Evolutionary conservation across 2,329 filamentous ascomycete species (phyloP).

Genomic region (Verruconis gallopava): DNA sequence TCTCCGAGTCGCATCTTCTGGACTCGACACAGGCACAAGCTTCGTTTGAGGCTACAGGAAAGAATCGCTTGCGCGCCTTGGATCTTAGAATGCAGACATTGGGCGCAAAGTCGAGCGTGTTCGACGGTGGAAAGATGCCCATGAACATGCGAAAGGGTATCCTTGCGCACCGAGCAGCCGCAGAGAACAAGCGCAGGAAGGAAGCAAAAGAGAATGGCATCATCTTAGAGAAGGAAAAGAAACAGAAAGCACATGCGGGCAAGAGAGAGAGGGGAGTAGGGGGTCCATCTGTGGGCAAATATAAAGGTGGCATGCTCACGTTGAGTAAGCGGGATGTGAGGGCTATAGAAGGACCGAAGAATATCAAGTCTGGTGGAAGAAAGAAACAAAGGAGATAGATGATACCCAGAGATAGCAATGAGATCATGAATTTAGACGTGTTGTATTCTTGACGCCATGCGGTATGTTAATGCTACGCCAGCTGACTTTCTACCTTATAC

Average conservation of each 20-base stretch:
- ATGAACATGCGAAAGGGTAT: slow-evolving; percentile 83
- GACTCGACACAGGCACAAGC: slow-evolving; percentile 29
- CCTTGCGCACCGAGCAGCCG: slow-evolving; percentile 46
- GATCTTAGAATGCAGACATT: slow-evolving; percentile 74
- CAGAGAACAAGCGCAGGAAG: slow-evolving; percentile 57
- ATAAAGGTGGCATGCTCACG: slow-evolving; percentile 65
- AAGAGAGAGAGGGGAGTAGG: slow-evolving; percentile 52
- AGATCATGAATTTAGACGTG: slow-evolving; percentile 1
- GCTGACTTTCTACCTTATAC: no score
- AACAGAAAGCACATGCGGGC: slow-evolving; percentile 27
- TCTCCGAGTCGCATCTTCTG: slow-evolving; percentile 85
- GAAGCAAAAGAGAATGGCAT: slow-evolving; percentile 87
- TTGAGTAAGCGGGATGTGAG: slow-evolving; percentile 66
- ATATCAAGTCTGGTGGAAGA: neutral
- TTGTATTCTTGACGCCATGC: no score
- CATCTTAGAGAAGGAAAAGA: slow-evolving; percentile 55
- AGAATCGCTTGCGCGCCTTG: slow-evolving; percentile 65
- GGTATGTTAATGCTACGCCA: neutral
- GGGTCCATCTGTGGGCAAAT: slow-evolving; percentile 65
- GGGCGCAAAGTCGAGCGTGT: slow-evolving; percentile 61
- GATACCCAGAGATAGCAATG: no score
- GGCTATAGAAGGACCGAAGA: slow-evolving; percentile 48
- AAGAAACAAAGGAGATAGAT: slow-evolving; percentile 6
- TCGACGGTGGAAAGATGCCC: slow-evolving; percentile 76
- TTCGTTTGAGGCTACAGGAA: slow-evolving; percentile 42